phyloP scores from a whole-genome alignment of 192 early-diverging fungal species.

The Linnemannia hyalina region DNA sequence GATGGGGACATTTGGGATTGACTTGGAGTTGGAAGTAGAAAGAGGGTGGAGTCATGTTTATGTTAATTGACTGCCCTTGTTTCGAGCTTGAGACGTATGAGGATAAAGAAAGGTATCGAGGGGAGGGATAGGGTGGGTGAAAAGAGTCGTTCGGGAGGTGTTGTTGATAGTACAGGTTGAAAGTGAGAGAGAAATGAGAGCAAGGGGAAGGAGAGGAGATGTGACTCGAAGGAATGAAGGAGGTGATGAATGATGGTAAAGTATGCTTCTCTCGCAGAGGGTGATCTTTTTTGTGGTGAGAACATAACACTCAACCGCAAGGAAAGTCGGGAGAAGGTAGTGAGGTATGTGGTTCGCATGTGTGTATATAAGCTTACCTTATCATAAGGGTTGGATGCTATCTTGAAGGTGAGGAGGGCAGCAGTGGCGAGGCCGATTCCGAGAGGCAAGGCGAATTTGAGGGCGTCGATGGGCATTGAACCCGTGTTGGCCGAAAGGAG shows the following conservation, averaged over 20 bases:
- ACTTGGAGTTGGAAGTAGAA: slow-evolving; percentile 2
- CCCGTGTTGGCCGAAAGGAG: slow-evolving; percentile 23
- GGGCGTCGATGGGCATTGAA: slow-evolving; percentile 14
- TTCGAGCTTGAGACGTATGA: not conserved
- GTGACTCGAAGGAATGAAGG: not conserved
- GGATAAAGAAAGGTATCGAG: not conserved
- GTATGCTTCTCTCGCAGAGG: not conserved
- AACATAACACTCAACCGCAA: not conserved
- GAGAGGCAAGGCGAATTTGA: slow-evolving; percentile 31
- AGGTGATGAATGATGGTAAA: not conserved
- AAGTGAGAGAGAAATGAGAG: not conserved
- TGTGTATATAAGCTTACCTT: not conserved
- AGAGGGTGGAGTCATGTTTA: not conserved
- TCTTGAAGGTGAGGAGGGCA: slow-evolving; percentile 27
- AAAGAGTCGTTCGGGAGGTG: not conserved
- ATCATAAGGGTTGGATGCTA: not conserved
- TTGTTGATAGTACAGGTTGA: not conserved
- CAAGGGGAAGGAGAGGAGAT: not conserved
- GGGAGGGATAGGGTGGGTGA: not conserved
- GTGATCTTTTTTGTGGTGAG: not conserved
- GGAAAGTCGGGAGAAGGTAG: not conserved
- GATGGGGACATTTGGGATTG: slow-evolving; percentile 22
- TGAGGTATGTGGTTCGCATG: not conserved
- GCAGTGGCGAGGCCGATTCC: slow-evolving; percentile 45
- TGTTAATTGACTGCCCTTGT: not conserved